Conservation (phyloP, 1,139 yeast genomes). For the Kodamaea alishanica region DNA sequence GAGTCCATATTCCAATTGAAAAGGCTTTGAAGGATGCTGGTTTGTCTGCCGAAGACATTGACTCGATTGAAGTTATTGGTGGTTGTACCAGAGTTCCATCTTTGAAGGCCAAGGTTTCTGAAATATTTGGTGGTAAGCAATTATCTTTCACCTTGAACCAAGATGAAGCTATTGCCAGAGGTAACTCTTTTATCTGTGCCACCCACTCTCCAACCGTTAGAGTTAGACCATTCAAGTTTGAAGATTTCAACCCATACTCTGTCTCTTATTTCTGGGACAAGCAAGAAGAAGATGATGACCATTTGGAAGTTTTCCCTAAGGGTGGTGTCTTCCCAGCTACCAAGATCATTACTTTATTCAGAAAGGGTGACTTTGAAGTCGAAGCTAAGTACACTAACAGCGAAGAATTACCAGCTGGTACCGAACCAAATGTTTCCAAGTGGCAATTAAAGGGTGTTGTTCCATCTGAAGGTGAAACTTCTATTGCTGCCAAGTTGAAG, state of each 20-base stretch:
- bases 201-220: constrained; percentile 98
- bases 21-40: constrained; percentile 80
- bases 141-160: constrained; percentile 95
- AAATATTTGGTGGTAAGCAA: constrained; percentile 81
- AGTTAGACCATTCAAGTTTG: constrained; percentile 98
- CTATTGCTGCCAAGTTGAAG: constrained; percentile 87
- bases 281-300: constrained; percentile 87
- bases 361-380: constrained; percentile 84
- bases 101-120: constrained; percentile 74
- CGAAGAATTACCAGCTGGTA: constrained; percentile 67
- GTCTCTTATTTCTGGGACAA: constrained; percentile 96
- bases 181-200: constrained; percentile 98
- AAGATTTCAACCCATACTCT: constrained; percentile 87
- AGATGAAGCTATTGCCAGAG: constrained; percentile 98
- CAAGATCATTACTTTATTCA: constrained; percentile 89
- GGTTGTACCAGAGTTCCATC: constrained; percentile 98
- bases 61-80: constrained; percentile 92
- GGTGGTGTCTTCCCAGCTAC: constrained; percentile 94
- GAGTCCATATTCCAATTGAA: constrained; percentile 75
- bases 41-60: constrained; percentile 67
- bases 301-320: constrained; percentile 94
- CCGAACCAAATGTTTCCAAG: constrained; percentile 65
- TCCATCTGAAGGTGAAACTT: constrained; percentile 68
- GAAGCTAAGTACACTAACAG: constrained; percentile 84
- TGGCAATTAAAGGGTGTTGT: constrained; percentile 88